phyloP scores from a whole-genome alignment of 495 filamentous ascomycete species.

The Annulohypoxylon bovei region DNA sequence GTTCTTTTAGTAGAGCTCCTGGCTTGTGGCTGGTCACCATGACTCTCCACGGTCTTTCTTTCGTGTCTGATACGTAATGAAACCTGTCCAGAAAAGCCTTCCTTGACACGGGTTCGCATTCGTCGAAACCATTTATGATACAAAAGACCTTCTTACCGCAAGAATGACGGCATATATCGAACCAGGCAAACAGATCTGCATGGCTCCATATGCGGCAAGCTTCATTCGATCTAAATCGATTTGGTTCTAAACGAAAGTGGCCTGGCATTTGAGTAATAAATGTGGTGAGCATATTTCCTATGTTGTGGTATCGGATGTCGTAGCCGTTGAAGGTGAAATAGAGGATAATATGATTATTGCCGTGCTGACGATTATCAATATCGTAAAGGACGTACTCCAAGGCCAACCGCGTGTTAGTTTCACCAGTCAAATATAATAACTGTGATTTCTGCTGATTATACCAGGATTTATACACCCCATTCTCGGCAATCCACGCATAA shows the following conservation, averaged over 20 bases:
- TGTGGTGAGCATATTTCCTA: conserved; percentile 32
- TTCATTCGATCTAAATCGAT: neutral
- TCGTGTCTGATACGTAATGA: neutral
- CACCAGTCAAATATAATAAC: neutral
- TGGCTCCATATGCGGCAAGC: conserved; percentile 30
- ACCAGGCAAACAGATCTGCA: conserved; percentile 28
- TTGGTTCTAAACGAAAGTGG: neutral
- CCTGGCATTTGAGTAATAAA: conserved; percentile 35
- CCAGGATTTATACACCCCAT: neutral
- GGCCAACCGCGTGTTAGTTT: neutral
- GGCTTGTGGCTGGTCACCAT: conserved; percentile 14
- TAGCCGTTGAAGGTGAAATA: conserved; percentile 37
- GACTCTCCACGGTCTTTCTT: conserved; percentile 20
- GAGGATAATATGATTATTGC: conserved; percentile 9
- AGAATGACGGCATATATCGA: conserved; percentile 13
- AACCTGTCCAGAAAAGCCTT: conserved; percentile 16
- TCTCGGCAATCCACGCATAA: neutral
- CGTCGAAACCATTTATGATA: conserved; percentile 36
- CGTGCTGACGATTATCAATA: neutral
- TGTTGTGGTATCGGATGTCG: conserved; percentile 24
- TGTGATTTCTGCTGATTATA: neutral
- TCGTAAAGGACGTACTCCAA: conserved; percentile 4
- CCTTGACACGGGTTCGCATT: conserved; percentile 15
- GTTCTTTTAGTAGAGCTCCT: conserved; percentile 7
- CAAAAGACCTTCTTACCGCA: conserved; percentile 12